Base-by-base conservation (phyloP, 1,139 yeast species). In the Pichia sorboxylosa region DNA sequence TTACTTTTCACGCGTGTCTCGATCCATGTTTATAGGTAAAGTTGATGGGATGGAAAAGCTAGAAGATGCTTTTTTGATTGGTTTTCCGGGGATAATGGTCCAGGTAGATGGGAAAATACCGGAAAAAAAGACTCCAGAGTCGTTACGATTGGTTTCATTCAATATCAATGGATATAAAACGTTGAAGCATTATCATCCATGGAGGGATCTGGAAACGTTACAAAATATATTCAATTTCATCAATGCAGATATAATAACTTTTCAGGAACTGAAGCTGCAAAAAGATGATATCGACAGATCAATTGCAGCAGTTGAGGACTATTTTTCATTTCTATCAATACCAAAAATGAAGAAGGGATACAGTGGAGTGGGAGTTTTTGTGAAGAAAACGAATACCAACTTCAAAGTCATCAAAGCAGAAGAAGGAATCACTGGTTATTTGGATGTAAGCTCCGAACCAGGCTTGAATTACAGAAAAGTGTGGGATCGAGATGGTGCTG, bases 311-410 rank as follows among this genome's bases (percentile, higher is more conserved):
- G 57, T 82, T 0, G 58, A 63, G 1, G 70, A 74, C 3, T 87
- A 65, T 47, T 58, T 64, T 21, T 66, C 83, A 1, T 90, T 73
- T 45, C 70, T 85, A 24, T 64, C 92, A 0, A 58, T 84, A 15
- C 94, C 96, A 0, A 52, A 52, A 9, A 39, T 50, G 3, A 75
- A 71, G 47, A 80, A 75, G 49, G 97, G 97, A 0, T 90, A 90
- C 52, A 73, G 92, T 39, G 98, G 98, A 0, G 97, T 90, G 2
- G 94, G 87, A 0, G 67, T 90, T 3, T 87, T 83, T 55, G 71
- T 87, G 3, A 59, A 85, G 41, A 52, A 48, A 0, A 46, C 45
- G 6, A 11, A 13, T 11, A 4, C 3, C 2, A 19, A 13, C 7
- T 78, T 74, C 24, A 58, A 66, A 3, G 82, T 84, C 1, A 37